Evolutionary conservation across 2,329 filamentous ascomycete genomes (phyloP).

Genomic region (Curvularia hawaiiensis): DNA sequence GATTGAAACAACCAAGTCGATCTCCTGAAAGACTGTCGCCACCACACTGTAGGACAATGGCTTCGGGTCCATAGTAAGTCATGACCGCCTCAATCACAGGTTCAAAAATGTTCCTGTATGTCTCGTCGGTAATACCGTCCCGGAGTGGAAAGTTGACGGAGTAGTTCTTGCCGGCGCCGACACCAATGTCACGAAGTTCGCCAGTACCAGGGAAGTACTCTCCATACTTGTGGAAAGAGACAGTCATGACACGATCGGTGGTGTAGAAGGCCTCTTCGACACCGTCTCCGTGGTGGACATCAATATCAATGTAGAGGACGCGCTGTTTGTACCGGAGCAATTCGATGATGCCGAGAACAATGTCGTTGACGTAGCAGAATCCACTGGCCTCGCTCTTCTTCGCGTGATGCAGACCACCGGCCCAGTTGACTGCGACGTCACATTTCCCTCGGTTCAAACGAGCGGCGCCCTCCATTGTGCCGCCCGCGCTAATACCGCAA

Average conservation of each 20-base stretch:
- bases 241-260: slow-evolving; percentile 73
- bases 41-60: slow-evolving; percentile 71
- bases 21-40: slow-evolving; percentile 72
- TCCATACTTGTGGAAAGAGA: slow-evolving; percentile 75
- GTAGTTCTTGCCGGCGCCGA: slow-evolving; percentile 70
- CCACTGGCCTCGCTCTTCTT: slow-evolving; percentile 93
- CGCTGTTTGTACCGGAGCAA: slow-evolving; percentile 81
- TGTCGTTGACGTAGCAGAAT: slow-evolving; percentile 98
- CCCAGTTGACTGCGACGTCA: slow-evolving; percentile 70
- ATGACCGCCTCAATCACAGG: slow-evolving; percentile 70
- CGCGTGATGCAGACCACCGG: slow-evolving; percentile 92
- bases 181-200: slow-evolving; percentile 70
- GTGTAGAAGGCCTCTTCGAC: slow-evolving; percentile 76
- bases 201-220: slow-evolving; percentile 75
- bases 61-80: slow-evolving; percentile 70
- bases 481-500: slow-evolving; percentile 71
- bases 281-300: slow-evolving; percentile 87
- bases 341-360: slow-evolving; percentile 90
- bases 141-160: slow-evolving; percentile 72
- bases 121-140: slow-evolving; percentile 70
- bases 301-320: slow-evolving; percentile 94
- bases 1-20: slow-evolving; percentile 70
- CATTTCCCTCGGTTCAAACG: slow-evolving; percentile 70
- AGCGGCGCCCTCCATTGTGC: slow-evolving; percentile 73
- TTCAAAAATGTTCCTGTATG: slow-evolving; percentile 72